A percentile compares a stretch with the other conserved stretches of the same genome.
Conservation (phyloP, 331 rosid genomes). For the Quercus lobata region DNA sequence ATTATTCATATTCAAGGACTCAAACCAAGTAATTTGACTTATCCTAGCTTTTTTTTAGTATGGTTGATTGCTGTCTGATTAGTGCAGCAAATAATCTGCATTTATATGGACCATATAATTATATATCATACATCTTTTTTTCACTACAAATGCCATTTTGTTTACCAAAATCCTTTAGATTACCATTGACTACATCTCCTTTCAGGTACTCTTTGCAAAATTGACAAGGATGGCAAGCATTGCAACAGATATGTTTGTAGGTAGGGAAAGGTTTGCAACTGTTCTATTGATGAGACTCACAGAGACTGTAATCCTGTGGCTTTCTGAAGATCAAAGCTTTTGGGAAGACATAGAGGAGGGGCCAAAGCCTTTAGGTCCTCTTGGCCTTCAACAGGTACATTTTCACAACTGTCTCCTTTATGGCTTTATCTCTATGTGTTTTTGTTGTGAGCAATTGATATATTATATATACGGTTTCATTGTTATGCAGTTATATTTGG, state of each 20-base stretch:
- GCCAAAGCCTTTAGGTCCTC: slow-evolving; percentile 62
- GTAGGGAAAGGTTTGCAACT: slow-evolving; percentile 85
- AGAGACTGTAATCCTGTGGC: slow-evolving; percentile 84
- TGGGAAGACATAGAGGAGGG: slow-evolving; percentile 77
- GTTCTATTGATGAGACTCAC: slow-evolving; percentile 78
- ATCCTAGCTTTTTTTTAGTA: not conserved
- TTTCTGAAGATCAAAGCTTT: slow-evolving; percentile 77
- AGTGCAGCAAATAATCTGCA: not conserved
- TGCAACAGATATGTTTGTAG: slow-evolving; percentile 75
- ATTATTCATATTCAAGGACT: not conserved
- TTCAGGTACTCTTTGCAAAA: slow-evolving; percentile 60
- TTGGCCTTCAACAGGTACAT: slow-evolving; percentile 85
- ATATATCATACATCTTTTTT: not conserved
- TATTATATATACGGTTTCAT: not conserved
- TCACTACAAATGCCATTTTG: not conserved
- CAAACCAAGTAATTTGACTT: not conserved
- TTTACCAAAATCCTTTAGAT: not conserved
- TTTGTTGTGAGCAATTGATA: not conserved
- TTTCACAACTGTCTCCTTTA: not conserved
- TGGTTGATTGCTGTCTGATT: not conserved
- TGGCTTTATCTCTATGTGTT: not conserved
- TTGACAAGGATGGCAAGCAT: slow-evolving; percentile 57
- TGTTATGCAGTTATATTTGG: slow-evolving; percentile 74
- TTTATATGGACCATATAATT: not conserved
- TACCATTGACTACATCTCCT: not conserved